phyloP scores from a whole-genome alignment of 768 basidiomycete species.

The Asterophora lycoperdoides region DNA sequence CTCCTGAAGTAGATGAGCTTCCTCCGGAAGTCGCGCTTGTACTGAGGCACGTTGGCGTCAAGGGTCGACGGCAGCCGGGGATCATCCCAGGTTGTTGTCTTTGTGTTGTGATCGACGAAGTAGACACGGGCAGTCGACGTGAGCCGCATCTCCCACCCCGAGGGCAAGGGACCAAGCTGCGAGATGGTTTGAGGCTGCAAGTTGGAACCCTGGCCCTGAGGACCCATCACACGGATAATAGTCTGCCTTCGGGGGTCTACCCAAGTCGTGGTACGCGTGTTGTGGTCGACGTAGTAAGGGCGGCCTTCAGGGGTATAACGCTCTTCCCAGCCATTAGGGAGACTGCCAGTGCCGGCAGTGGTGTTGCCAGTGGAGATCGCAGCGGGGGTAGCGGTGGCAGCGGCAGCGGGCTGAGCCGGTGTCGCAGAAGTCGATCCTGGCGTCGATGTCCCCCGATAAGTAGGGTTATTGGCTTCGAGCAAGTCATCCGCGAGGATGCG shows the following conservation, averaged over 20 bases:
- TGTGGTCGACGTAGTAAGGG: constrained; percentile 99
- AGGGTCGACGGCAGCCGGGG: constrained; percentile 92
- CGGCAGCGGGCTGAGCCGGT: constrained; percentile 21
- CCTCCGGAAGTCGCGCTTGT: constrained; percentile 98
- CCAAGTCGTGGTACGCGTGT: constrained; percentile 99
- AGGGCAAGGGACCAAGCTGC: constrained; percentile 93
- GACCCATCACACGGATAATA: constrained; percentile 94
- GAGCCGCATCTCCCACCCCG: constrained; percentile 99
- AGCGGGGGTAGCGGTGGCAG: constrained; percentile 29
- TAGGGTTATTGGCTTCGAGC: constrained; percentile 62
- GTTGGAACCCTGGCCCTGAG: constrained; percentile 81
- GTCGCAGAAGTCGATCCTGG: constrained; percentile 11
- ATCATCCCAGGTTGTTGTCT: constrained; percentile 99
- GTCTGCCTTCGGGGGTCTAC: constrained; percentile 98
- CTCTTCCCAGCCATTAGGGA: constrained; percentile 99
- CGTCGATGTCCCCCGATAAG: constrained; percentile 29
- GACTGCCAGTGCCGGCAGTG: constrained; percentile 73
- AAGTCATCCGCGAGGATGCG: constrained; percentile 84
- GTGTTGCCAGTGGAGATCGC: constrained; percentile 43
- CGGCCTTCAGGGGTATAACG: constrained; percentile 97
- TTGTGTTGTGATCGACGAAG: constrained; percentile 99
- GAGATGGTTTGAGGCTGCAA: constrained; percentile 94
- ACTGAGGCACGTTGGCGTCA: constrained; percentile 96
- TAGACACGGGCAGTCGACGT: constrained; percentile 97
- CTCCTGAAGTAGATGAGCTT: constrained; percentile 99